Evolutionary conservation across 2,329 filamentous ascomycete species (phyloP), one percentile per base, ranked within the genome.

Genomic region (Curvularia spicifera): DNA sequence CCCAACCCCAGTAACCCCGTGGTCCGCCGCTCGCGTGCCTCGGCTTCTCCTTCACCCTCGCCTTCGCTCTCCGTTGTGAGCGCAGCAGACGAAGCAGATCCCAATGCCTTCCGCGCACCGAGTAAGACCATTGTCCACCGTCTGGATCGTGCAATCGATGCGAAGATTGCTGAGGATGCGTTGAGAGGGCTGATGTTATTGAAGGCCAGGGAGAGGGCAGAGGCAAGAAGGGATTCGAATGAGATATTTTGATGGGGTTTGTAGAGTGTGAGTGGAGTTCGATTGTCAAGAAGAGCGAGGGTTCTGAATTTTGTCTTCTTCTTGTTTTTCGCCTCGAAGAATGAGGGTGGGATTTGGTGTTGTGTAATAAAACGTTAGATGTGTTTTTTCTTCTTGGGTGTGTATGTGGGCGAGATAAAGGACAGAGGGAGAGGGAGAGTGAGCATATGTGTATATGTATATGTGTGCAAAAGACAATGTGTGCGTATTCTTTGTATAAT

Each of bases 71-170:
- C 39, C 22, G 5, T 5, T 10, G 2, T 4, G 18, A 20, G 5
- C n/a, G 13, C 37, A 40, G 9, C 6, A n/a, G 5, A 18, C 20
- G 44, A 31, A 9, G 12, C 43, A 1, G 63, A 71, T 33, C 59
- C 51, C 1, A 69, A 66, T 8, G 64, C 64, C 1, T 9, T 57
- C 2, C 57, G 64, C 8, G 70, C 67, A 26, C 71, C 71, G 1
- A 69, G 66, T 7, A 72, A 66, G n/a, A 63, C 59, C 22, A 66
- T 71, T 5, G 37, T 60, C 13, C 60, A 48, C 9, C 60, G 56
- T 10, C 47, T 71, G 12, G 70, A 71, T 42, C 22, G 24, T 1
- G 69, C 68, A 8, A 74, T 74, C 58, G 69, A 74, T 61, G 52
- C 48, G 22, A 71, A 70, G 60, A 68, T 72, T 45, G 61, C 51